Evolutionary conservation across 352 stramenopile genomes (phyloP).

Genomic region (Globisporangium lucens): DNA sequence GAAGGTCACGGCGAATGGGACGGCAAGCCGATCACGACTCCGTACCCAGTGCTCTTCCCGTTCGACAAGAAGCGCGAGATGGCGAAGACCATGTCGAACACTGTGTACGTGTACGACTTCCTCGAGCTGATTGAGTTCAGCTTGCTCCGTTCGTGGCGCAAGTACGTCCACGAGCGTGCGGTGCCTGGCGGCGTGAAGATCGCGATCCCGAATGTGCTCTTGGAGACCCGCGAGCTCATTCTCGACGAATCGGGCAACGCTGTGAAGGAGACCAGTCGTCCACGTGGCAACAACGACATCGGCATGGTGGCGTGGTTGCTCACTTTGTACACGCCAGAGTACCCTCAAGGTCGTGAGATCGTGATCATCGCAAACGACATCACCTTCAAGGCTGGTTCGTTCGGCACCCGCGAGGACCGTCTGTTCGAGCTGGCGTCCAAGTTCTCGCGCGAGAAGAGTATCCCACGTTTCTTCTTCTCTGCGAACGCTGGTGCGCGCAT

Average conservation of each 20-base stretch:
- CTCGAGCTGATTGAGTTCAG: slow-evolving; percentile 97
- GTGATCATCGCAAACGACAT: slow-evolving; percentile 99
- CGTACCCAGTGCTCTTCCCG: slow-evolving; percentile 96
- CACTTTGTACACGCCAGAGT: slow-evolving; percentile 98
- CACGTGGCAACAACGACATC: slow-evolving; percentile 96
- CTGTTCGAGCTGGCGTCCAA: slow-evolving; percentile 98
- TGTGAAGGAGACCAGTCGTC: slow-evolving; percentile 63
- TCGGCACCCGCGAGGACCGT: slow-evolving; percentile 98
- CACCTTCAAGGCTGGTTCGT: slow-evolving; percentile 98
- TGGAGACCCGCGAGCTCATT: slow-evolving; percentile 94
- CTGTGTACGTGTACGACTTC: slow-evolving; percentile 99
- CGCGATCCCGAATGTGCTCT: slow-evolving; percentile 87
- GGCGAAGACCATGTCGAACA: slow-evolving; percentile 94
- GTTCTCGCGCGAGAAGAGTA: slow-evolving; percentile 89
- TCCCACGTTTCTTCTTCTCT: slow-evolving; percentile 98
- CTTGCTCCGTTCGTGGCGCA: slow-evolving; percentile 93
- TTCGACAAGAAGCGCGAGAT: slow-evolving; percentile 94
- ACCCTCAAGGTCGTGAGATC: slow-evolving; percentile 94
- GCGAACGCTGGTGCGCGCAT: slow-evolving; percentile 99
- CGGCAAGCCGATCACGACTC: slow-evolving; percentile 91
- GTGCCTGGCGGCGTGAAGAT: slow-evolving; percentile 60
- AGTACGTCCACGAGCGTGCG: slow-evolving; percentile 80
- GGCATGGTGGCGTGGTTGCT: slow-evolving; percentile 99
- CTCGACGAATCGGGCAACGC: slow-evolving; percentile 77
- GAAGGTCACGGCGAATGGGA: slow-evolving; percentile 92